Base-by-base conservation (phyloP, 2,329 filamentous ascomycete species). In the Epichloe sp. region DNA sequence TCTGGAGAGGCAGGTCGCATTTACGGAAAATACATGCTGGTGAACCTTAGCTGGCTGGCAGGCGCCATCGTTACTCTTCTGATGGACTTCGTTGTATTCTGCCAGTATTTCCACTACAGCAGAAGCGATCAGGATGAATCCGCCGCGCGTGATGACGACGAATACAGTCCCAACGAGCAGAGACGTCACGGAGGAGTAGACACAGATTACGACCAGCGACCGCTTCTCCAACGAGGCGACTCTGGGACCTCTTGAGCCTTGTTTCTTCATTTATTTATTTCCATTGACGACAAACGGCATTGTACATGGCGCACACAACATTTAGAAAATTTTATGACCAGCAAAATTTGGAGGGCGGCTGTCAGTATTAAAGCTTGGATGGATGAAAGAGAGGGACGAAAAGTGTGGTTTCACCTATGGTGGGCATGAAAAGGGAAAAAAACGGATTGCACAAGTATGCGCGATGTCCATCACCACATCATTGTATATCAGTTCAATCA, bases 31-130 rank as follows among this genome's bases (percentile, higher is more conserved):
- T 96, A 97, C 69, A 83, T 97, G 34, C 76, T 91, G 7, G 86
- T 97, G 36, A 98, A 97, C 65, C 70, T 88, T 34, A 90, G 85
- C 57, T 98, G 93, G 93, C 63, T 98, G 53, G 74, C 89, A 3
- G 93, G 93, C 1, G 95, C 90, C 64, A 74, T 93, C 47, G 89
- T 94, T 1, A 96, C 91, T 2, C 70, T 97, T 51, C 68, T 93
- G 51, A 70, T 97, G 56, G 93, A 97, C 67, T 73, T 90, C 64
- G 80, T 78, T 31, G 93, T 97, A 3, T 96, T 96, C 67, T 79
- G 80, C 11, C 91, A 97, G 68, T 96, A 95, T 64, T 96, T 94
- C 64, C 66, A 95, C 62, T 97, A 97, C 66, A 70, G 69, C 3
- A 65, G 69, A 5, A 60, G 64, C 0, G 61, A 63, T 3, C 57